A percentile compares a stretch with the other conserved stretches of the same genome.
Evolutionary conservation across 495 filamentous ascomycete genomes (phyloP).

Genomic region (Pseudoneurospora amorphoporcata): DNA sequence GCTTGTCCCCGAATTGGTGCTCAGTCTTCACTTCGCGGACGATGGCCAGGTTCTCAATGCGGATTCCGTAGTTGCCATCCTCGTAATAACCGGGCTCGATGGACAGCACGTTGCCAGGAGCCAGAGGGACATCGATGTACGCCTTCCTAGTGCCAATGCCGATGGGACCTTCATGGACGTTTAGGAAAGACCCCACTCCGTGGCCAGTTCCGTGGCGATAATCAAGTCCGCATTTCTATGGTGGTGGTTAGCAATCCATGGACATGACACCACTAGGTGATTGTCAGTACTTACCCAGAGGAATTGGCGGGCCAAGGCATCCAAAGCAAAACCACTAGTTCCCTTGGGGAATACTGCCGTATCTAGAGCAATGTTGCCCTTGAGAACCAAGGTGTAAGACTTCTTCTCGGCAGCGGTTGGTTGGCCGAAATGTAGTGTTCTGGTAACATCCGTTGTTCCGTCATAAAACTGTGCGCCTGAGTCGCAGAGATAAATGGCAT

Average conservation of each 20-base stretch:
- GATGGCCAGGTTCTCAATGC: conserved; percentile 93
- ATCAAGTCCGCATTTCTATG: conserved; percentile 69
- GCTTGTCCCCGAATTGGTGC: conserved; percentile 83
- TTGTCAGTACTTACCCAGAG: conserved; percentile 54
- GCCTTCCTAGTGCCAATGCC: conserved; percentile 88
- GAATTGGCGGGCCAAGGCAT: conserved; percentile 80
- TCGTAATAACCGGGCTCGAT: conserved; percentile 98
- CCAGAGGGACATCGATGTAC: conserved; percentile 82
- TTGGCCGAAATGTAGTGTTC: conserved; percentile 84
- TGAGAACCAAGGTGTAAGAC: conserved; percentile 90
- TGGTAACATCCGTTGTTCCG: conserved; percentile 92
- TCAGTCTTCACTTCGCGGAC: conserved; percentile 77
- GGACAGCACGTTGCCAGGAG: conserved; percentile 87
- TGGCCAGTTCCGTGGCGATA: conserved; percentile 97
- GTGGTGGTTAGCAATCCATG: not conserved
- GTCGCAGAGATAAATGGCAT: conserved; percentile 88
- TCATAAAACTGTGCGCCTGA: conserved; percentile 93
- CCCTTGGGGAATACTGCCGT: conserved; percentile 87
- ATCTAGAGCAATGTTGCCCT: conserved; percentile 90
- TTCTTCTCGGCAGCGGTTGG: conserved; percentile 80
- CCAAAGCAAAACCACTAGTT: conserved; percentile 85
- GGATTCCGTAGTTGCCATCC: conserved; percentile 93
- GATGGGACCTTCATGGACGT: conserved; percentile 96
- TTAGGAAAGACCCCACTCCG: conserved; percentile 84
- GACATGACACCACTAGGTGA: not conserved